Percentiles rank a stretch among this genome's conserved stretches.
phyloP scores from a whole-genome alignment of 208 protist species.

The Trichomonas gallinae region DNA sequence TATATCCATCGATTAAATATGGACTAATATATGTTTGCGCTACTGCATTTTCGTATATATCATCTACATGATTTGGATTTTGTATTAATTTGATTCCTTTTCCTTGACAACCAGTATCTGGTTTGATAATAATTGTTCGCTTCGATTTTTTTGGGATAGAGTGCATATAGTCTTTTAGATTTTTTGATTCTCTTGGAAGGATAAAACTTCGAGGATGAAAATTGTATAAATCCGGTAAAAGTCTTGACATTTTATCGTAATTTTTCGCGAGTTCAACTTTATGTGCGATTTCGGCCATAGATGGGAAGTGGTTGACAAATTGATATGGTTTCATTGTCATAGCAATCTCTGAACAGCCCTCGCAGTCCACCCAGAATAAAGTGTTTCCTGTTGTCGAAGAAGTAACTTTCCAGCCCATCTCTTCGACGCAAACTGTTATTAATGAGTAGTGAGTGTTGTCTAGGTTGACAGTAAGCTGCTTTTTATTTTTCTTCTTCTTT shows the following conservation, averaged over 20 bases:
- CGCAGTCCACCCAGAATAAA: not conserved
- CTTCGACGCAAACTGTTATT: not conserved
- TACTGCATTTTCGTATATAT: not conserved
- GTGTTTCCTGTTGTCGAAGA: not conserved
- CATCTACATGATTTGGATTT: not conserved
- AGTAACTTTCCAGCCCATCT: not conserved
- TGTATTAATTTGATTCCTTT: constrained; percentile 25
- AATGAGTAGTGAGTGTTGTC: not conserved
- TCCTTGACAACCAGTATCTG: constrained; percentile 25
- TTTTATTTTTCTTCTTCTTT: not conserved
- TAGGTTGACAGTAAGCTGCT: not conserved
- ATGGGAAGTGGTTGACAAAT: not conserved
- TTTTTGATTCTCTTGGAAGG: not conserved
- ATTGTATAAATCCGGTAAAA: constrained; percentile 6
- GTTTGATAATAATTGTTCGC: constrained; percentile 26
- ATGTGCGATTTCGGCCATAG: not conserved
- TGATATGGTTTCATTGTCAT: not conserved
- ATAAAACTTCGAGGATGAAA: not conserved
- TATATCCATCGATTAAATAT: constrained; percentile 28
- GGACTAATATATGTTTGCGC: constrained; percentile 24
- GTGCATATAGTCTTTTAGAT: not conserved
- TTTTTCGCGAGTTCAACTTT: not conserved
- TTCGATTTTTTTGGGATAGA: not conserved
- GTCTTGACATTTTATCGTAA: not conserved
- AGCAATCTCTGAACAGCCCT: not conserved